Base-by-base conservation (phyloP, 768 basidiomycete species). In the Lyophyllum decastes region DNA sequence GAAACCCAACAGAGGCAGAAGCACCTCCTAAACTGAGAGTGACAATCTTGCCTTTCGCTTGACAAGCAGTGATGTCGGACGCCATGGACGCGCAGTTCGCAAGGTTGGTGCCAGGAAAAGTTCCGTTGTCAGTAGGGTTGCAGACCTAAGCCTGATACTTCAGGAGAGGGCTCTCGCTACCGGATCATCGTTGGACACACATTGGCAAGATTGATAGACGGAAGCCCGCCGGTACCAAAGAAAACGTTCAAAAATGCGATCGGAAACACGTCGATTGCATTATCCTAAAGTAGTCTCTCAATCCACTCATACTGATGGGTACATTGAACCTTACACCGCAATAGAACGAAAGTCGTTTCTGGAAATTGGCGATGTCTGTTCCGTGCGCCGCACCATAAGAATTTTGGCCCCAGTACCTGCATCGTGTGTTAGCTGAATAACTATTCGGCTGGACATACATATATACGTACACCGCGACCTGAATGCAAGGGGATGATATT, bases 321-420 rank as follows among this genome's bases (percentile, higher is more conserved):
- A 60, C 34, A 27, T 11, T 38, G 27, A 16, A 27, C 52, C 73
- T 57, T 51, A 83, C 85, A 64, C 82, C 78, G 68, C 87, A 89
- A 68, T 89, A 89, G 66, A 78, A 86, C 4, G 82, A 80, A 52
- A 90, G 73, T 0, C 78, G 72, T 66, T 88, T 79, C 73, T 89
- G 87, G 58, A 73, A 87, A 63, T 85, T 77, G 27, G 82, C 78
- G 0, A 75, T 68, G 57, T 87, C 78, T 21, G 66, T 66, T 16
- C 67, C 52, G 59, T 81, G 76, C 5, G 72, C 74, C 10, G 87
- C 88, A 40, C 88, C 88, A 57, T 88, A 87, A 1, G 88, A 88
- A 62, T 89, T 86, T 69, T 90, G 87, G 57, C 88, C 89, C 86
- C 86, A 89, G 67, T 88, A 89, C 30, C 86, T 87, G 66, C 48